Evolutionary conservation across 768 basidiomycete genomes (phyloP).

Genomic region (Phlebiopsis flavidoalba): DNA sequence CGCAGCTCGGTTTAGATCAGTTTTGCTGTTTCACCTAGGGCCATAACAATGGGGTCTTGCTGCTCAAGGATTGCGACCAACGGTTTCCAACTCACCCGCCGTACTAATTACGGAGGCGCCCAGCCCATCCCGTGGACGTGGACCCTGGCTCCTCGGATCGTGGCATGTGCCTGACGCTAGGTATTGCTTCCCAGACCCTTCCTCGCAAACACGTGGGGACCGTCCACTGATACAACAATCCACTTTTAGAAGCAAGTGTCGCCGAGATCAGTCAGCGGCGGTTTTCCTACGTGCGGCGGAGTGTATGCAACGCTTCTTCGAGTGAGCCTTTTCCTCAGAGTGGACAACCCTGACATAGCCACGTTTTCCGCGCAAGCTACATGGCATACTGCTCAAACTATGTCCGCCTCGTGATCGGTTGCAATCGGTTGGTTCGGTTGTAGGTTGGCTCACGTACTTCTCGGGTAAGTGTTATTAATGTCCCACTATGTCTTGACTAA

Average conservation of each 20-base stretch:
- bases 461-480: conserved; percentile 39
- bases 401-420: conserved; percentile 58
- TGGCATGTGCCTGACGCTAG: conserved; percentile 71
- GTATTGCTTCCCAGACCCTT: conserved; percentile 17
- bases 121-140: conserved; percentile 65
- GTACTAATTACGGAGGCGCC: conserved; percentile 65
- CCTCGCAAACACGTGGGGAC: background rate
- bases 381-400: conserved; percentile 74
- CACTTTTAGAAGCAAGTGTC: conserved; percentile 45
- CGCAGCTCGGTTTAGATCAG: too few species aligned
- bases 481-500: conserved; percentile 2
- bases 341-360: background rate
- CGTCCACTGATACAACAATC: background rate
- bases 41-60: conserved; percentile 81
- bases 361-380: conserved; percentile 38
- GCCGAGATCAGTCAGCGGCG: conserved; percentile 77
- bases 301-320: conserved; percentile 39
- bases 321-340: background rate
- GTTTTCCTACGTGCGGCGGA: conserved; percentile 73
- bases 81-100: conserved; percentile 73
- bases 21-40: too few species aligned
- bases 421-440: conserved; percentile 73
- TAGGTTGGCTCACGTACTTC: conserved; percentile 82
- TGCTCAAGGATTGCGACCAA: conserved; percentile 74
- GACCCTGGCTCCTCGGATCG: conserved; percentile 74